phyloP scores from a whole-genome alignment of 805 yeast genomes.

The Teunomyces aglyptinius region DNA sequence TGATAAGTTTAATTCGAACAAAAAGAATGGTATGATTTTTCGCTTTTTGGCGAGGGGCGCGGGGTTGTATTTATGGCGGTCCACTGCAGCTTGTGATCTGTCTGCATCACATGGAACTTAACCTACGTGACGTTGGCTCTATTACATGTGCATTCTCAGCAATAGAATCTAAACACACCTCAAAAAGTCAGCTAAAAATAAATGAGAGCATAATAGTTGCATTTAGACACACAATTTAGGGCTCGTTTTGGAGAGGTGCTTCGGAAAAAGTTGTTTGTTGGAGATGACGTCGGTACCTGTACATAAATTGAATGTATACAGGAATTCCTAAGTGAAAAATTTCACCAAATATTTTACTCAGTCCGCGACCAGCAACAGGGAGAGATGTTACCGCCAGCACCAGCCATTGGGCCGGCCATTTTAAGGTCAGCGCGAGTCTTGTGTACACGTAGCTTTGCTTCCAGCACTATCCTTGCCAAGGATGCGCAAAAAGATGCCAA shows the following conservation, averaged over 20 bases:
- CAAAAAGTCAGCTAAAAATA: too few species aligned
- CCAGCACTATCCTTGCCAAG: conserved; percentile 2
- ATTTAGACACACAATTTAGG: too few species aligned
- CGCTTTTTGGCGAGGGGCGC: neutral
- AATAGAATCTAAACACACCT: too few species aligned
- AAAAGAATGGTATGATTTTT: neutral
- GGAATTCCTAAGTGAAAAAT: neutral
- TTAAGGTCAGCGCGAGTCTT: neutral
- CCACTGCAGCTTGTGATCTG: too few species aligned
- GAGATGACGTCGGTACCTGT: neutral
- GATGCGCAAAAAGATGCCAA: conserved; percentile 17
- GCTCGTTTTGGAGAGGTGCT: too few species aligned
- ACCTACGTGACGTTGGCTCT: too few species aligned
- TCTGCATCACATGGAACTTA: too few species aligned
- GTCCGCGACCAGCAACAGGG: neutral
- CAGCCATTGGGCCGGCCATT: neutral
- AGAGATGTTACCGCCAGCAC: neutral
- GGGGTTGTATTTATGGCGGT: too few species aligned
- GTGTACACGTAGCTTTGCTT: neutral
- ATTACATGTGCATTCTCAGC: too few species aligned
- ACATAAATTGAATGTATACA: neutral
- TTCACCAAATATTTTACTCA: neutral
- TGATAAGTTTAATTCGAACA: neutral
- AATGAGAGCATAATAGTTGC: too few species aligned
- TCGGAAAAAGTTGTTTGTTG: too few species aligned